phyloP scores from a whole-genome alignment of 305 asterid genomes.

The Fraxinus nigra region DNA sequence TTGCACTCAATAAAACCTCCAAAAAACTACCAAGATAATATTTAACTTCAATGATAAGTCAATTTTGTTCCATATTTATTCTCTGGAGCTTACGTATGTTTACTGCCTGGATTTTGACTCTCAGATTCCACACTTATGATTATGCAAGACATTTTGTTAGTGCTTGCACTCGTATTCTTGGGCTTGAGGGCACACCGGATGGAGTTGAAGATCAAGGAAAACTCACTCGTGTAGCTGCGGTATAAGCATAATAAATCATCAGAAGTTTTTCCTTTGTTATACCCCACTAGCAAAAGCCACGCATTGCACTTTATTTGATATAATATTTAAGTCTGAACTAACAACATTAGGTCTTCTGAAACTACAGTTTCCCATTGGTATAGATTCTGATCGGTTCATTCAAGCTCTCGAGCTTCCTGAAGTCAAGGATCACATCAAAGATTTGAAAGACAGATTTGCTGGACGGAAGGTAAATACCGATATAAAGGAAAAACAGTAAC shows the following conservation, averaged over 20 bases:
- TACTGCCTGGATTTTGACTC: conserved; percentile 3
- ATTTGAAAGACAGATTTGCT: conserved; percentile 78
- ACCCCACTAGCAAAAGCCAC: not conserved
- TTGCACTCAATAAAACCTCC: not conserved
- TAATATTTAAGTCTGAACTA: conserved; percentile 6
- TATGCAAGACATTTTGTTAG: conserved; percentile 98
- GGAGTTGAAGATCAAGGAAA: conserved; percentile 99
- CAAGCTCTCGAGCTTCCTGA: conserved; percentile 78
- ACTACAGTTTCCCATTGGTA: conserved; percentile 93
- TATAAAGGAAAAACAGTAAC: conserved; percentile 2
- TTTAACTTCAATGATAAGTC: not conserved
- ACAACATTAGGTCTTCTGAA: conserved; percentile 31
- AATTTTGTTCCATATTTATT: not conserved
- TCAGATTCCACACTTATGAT: conserved; percentile 95
- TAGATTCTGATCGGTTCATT: conserved; percentile 83
- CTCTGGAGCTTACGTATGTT: not conserved
- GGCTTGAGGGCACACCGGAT: conserved; percentile 98
- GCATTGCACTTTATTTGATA: not conserved
- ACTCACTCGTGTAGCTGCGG: conserved; percentile 97
- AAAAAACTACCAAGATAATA: not conserved
- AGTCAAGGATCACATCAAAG: conserved; percentile 69
- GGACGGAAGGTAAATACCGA: conserved; percentile 64
- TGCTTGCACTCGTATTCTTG: conserved; percentile 97
- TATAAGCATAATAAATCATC: not conserved
- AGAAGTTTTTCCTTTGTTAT: not conserved